Evolutionary conservation across 345 rosid genomes (phyloP).

Genomic region (Noccaea bulbosa): DNA sequence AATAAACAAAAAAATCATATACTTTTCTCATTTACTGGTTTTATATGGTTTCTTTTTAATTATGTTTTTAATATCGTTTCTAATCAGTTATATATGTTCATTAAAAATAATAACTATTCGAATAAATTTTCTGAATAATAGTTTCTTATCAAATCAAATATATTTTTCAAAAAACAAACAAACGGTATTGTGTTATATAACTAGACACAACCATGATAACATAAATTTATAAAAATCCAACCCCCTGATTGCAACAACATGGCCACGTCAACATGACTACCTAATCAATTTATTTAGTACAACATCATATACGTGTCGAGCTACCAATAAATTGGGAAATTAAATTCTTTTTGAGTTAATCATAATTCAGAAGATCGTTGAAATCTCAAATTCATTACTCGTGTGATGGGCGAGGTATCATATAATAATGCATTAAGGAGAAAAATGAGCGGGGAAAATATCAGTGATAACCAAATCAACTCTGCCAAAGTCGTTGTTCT

Average conservation of each 20-base stretch:
- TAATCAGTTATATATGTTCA: too few species aligned
- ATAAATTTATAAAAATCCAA: too few species aligned
- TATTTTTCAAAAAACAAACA: too few species aligned
- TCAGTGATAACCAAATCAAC: neutral
- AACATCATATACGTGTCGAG: slow-evolving; percentile 4
- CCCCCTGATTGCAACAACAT: neutral
- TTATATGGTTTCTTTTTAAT: neutral
- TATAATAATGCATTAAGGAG: neutral
- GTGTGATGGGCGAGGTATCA: slow-evolving; percentile 3
- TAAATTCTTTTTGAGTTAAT: too few species aligned
- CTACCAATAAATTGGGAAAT: neutral
- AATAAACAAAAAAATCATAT: neutral
- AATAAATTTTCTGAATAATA: too few species aligned
- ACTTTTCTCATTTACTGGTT: neutral
- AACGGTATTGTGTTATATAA: too few species aligned
- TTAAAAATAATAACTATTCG: too few species aligned
- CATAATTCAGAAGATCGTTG: neutral
- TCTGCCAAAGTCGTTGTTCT: neutral
- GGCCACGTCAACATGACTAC: neutral
- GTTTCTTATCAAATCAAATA: too few species aligned
- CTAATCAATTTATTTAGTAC: neutral
- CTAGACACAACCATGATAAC: too few species aligned
- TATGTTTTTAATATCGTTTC: too few species aligned
- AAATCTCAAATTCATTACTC: neutral
- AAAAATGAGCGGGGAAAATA: neutral